Base-by-base conservation (phyloP, 2,329 filamentous ascomycete species). In the Verticillium klebahnii region DNA sequence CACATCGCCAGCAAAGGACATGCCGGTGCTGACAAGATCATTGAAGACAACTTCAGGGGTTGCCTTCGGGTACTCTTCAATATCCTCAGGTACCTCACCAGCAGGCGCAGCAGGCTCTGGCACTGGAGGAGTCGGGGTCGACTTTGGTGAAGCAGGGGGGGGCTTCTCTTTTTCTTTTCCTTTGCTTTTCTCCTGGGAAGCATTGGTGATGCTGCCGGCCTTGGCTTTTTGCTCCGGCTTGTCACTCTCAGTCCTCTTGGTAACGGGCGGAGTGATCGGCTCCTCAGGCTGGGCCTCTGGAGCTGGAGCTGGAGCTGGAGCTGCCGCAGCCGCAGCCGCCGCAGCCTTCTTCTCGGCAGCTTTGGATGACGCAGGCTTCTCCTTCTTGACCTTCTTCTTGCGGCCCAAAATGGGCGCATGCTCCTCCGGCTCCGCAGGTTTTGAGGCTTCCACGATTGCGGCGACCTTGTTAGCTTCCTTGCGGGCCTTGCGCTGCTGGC, bases 311-410 rank as follows among this genome's bases (percentile, higher is more conserved):
- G 29, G 29, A 29, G 29, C 29, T 6, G 19, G 23, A 0, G 15
- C 56, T 19, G 56, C 11, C 2, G 56, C 36, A n/a, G 34, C 12
- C 7, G 56, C 19, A 5, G 36, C 9, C 5, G 55, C 32, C 14
- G 55, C 12, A 19, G 31, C n/a, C 12, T 29, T 58, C 56, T 67
- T 64, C 60, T 69, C 65, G 9, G 58, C 40, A 19, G 61, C 54
- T 57, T 64, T 61, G 0, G 68, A 60, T 54, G 74, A 73, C 8
- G 60, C 37, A 15, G 74, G 73, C 68, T 85, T 88, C 68, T 89
- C 87, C 75, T 92, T 94, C 80, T 91, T 93, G 72, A 91, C 86
- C 77, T 94, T 95, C 80, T 92, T 94, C 80, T 93, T 93, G 59
- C 91, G 85, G 37, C 90, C 90, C 57, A 92, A 73, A 50, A 96